phyloP scores from a whole-genome alignment of 2,329 filamentous ascomycete genomes.

The Grosmannia serpens region DNA sequence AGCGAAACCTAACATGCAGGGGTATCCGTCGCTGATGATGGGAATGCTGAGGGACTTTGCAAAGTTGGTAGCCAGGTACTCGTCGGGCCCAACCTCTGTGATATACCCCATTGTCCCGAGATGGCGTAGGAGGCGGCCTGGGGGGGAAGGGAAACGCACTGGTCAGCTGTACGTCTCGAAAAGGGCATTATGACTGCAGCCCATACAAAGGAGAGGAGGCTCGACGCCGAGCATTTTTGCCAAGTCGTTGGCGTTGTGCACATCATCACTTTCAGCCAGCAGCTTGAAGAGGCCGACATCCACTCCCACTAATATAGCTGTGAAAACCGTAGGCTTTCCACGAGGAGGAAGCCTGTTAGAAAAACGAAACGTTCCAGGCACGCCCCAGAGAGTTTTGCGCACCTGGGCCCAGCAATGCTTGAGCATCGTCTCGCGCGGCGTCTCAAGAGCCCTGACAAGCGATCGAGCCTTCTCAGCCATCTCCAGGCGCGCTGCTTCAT shows the following conservation, averaged over 20 bases:
- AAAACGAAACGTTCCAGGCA: neutral
- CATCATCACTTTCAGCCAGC: conserved; percentile 20
- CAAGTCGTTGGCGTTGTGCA: conserved; percentile 21
- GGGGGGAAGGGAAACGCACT: neutral
- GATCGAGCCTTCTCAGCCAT: conserved; percentile 23
- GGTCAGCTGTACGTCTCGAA: neutral
- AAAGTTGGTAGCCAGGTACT: conserved; percentile 27
- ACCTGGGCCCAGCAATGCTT: conserved; percentile 33
- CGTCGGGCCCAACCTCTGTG: conserved; percentile 21
- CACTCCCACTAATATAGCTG: conserved; percentile 15
- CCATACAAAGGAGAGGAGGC: conserved; percentile 16
- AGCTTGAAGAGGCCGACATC: conserved; percentile 25
- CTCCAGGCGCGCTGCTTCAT: conserved; percentile 14
- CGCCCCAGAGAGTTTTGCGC: neutral
- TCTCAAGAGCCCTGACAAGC: conserved; percentile 26
- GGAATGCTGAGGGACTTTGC: conserved; percentile 22
- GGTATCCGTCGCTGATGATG: conserved; percentile 23
- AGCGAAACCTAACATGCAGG: conserved; percentile 9
- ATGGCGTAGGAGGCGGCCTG: conserved; percentile 24
- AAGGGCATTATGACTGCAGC: neutral
- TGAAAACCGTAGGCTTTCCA: neutral
- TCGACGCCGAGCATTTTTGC: conserved; percentile 18
- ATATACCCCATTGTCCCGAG: conserved; percentile 28
- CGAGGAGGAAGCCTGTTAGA: neutral
- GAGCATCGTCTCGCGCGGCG: conserved; percentile 35